Base-by-base conservation (phyloP, 768 basidiomycete genomes). In the Cystobasidium tubakii region DNA sequence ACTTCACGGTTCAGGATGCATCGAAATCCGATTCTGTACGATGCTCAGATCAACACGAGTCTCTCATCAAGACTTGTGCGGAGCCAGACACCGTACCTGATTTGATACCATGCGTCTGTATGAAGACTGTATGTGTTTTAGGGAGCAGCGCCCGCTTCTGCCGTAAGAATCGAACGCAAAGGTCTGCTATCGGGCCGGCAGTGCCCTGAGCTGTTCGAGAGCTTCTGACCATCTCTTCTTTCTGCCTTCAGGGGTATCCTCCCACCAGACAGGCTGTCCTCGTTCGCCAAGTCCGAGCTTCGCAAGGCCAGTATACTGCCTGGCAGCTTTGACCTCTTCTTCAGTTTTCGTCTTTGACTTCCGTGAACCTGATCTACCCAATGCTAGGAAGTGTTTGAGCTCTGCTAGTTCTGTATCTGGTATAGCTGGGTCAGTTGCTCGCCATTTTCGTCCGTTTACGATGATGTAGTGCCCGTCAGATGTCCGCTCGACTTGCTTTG, bases 381-480 rank as follows among this genome's bases (percentile, higher is more conserved):
- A 23, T 9, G 54, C 33, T 36, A 71, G 29, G 55, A 55, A 60
- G 31, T 55, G 55, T 34, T 71, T 71, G 69, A 71, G 69, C 54
- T 71, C 54, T 34, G 23, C 55, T 13, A 71, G 34, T 27, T 71
- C 69, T n/a, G 53, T 23, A 13, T 29, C 55, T 23, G 69, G 69
- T 33, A 71, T 71, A 10, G 33, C 33, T 23, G 69, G 69, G 55
- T 71, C 69, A 21, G 69, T 71, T 3, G 69, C 69, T 13, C 69
- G 53, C 69, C 69, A 71, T 60, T 71, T 71, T 23, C 69, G 69
- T 34, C 39, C 39, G 34, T 71, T 71, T 7, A 71, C 69, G 29
- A 71, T 60, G 69, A 71, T 71, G 36, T 34, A 71, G 33, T 71
- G 69, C 6, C 69, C 69, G 39, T 71, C 69, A 3, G 69, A n/a